Evolutionary conservation across 169 alveolate genomes (phyloP).

Genomic region (Cryptosporidium parvum): DNA sequence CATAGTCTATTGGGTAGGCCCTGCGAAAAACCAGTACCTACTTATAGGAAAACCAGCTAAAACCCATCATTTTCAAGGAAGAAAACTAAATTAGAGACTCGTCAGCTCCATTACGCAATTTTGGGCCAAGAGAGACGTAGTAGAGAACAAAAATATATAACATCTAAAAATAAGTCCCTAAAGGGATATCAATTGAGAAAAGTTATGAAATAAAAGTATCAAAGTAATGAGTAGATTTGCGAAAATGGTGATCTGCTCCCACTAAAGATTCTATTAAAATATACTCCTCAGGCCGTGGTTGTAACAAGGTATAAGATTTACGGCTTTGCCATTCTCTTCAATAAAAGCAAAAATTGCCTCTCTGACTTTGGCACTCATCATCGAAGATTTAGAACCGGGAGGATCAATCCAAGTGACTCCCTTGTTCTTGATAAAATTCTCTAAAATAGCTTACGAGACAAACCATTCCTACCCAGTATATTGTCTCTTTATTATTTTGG

Average conservation of each 20-base stretch:
- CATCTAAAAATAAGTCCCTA: neutral
- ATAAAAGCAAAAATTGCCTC: slow-evolving; percentile 26
- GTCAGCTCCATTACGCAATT: too few relatives aligned
- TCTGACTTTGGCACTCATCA: slow-evolving; percentile 66
- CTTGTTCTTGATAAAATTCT: neutral
- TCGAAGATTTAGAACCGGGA: slow-evolving; percentile 77
- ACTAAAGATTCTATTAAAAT: neutral
- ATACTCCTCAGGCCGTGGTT: slow-evolving; percentile 75
- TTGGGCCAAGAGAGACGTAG: neutral
- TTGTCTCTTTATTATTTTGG: neutral
- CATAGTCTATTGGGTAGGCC: neutral
- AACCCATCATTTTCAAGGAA: too few relatives aligned
- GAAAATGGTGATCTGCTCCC: slow-evolving; percentile 2
- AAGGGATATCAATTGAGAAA: too few relatives aligned
- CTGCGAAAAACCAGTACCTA: neutral
- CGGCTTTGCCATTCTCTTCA: slow-evolving; percentile 73
- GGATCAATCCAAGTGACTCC: slow-evolving; percentile 76
- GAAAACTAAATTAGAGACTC: too few relatives aligned
- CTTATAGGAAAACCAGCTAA: neutral
- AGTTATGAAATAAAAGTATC: neutral
- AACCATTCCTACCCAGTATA: neutral
- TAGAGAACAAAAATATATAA: neutral
- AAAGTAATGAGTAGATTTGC: neutral
- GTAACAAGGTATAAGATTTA: slow-evolving; percentile 75
- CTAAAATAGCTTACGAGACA: neutral